phyloP scores from a whole-genome alignment of 1,284 basidiomycete genomes.

The Cutaneotrichosporon arboriforme region DNA sequence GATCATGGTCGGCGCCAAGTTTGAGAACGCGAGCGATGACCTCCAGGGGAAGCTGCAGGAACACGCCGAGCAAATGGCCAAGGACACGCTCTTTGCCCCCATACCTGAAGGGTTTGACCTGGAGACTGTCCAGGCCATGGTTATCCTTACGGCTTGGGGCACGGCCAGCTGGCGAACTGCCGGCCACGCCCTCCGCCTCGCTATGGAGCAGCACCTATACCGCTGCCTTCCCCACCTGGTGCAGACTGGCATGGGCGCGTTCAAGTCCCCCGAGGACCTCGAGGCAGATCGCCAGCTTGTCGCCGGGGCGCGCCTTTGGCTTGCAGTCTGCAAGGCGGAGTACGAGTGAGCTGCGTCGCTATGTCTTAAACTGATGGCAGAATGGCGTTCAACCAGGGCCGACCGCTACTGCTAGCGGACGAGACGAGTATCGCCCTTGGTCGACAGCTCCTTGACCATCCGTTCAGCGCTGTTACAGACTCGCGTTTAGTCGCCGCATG shows the following conservation, averaged over 20 bases:
- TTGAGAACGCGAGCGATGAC: slow-evolving; percentile 55
- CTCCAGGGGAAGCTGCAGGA: slow-evolving; percentile 50
- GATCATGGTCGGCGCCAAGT: slow-evolving; percentile 77
- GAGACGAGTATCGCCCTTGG: slow-evolving; percentile 69
- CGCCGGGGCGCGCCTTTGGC: slow-evolving; percentile 73
- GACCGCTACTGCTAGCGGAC: slow-evolving; percentile 81
- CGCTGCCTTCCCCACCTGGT: slow-evolving; percentile 74
- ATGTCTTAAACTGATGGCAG: background rate
- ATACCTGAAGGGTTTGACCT: slow-evolving; percentile 54
- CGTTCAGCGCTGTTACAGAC: slow-evolving; percentile 80
- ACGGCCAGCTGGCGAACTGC: slow-evolving; percentile 35
- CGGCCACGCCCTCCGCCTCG: slow-evolving; percentile 77
- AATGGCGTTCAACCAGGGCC: slow-evolving; percentile 55
- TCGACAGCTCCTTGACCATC: slow-evolving; percentile 70
- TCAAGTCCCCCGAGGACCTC: slow-evolving; percentile 53
- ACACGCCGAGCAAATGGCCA: slow-evolving; percentile 69
- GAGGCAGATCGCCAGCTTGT: slow-evolving; percentile 68
- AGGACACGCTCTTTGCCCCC: slow-evolving; percentile 74
- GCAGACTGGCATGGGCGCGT: slow-evolving; percentile 61
- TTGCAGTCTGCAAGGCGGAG: slow-evolving; percentile 75
- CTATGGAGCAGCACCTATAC: slow-evolving; percentile 80
- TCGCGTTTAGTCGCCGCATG: slow-evolving; percentile 80
- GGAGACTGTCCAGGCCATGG: slow-evolving; percentile 80
- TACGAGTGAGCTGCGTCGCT: slow-evolving; percentile 50
- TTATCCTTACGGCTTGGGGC: slow-evolving; percentile 37